Percentiles rank a stretch among this genome's conserved stretches.
phyloP scores from a whole-genome alignment of 2,329 filamentous ascomycete genomes.

The Coniochaeta sp. region DNA sequence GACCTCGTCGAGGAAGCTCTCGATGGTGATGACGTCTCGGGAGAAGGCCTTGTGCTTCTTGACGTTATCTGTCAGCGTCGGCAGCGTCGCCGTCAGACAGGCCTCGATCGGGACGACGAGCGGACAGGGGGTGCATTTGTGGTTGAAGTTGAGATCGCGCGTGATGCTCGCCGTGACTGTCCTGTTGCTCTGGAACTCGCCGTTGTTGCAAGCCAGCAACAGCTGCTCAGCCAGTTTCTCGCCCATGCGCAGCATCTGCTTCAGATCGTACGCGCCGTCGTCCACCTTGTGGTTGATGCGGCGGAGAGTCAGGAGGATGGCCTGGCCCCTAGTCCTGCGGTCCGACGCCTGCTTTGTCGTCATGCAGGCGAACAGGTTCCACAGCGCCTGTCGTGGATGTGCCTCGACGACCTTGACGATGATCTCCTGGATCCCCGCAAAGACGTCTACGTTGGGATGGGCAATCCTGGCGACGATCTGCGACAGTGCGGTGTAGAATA shows the following conservation, averaged over 20 bases:
- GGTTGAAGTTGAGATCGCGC: constrained; percentile 74
- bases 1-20: constrained; percentile 77
- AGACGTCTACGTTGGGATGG: constrained; percentile 73
- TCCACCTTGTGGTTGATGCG: constrained; percentile 44
- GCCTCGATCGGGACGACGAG: constrained; percentile 86
- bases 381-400: constrained; percentile 88
- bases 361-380: constrained; percentile 82
- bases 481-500: constrained; percentile 76
- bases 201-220: constrained; percentile 71
- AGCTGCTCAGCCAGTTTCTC: constrained; percentile 80
- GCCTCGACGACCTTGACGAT: constrained; percentile 78
- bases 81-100: constrained; percentile 75
- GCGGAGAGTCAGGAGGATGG: constrained; percentile 44
- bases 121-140: constrained; percentile 72
- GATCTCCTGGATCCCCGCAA: constrained; percentile 67
- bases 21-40: constrained; percentile 76
- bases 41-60: constrained; percentile 82
- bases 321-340: constrained; percentile 46
- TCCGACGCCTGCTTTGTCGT: constrained; percentile 68
- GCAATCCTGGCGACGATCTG: constrained; percentile 96
- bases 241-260: constrained; percentile 65
- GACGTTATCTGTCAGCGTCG: constrained; percentile 62
- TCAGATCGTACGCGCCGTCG: constrained; percentile 51
- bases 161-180: constrained; percentile 65
- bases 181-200: constrained; percentile 61